Base-by-base conservation (phyloP, 495 filamentous ascomycete genomes). In the Aspergillus leporis region DNA sequence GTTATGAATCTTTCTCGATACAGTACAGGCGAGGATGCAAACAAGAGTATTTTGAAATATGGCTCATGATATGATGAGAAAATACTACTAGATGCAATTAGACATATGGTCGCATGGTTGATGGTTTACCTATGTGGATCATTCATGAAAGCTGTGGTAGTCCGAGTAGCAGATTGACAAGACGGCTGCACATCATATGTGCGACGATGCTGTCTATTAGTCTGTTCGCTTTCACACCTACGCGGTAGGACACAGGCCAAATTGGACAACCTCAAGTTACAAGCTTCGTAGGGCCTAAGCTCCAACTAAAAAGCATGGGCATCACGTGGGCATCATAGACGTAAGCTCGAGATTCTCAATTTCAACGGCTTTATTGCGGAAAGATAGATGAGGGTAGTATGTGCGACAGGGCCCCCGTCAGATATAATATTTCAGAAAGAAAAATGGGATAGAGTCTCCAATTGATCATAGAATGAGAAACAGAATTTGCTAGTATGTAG, bases 81-180 rank as follows among this genome's bases (percentile, higher is more conserved):
- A 47, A 23, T 47, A 47, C 43, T 47, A 43, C 40, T 47, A 47
- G 43, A 47, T 47, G 43, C 43, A 47, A 47, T 47, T 47, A 47
- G 43, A 47, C 43, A 36, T 36, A 41, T 14, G 43, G 12, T 23
- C 23, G 43, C 43, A 47, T 23, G 43, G 10, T 23, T n/a, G 13
- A 23, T 23, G 23, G 5, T 1, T 47, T 47, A 5, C 10, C 21
- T 23, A 7, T 10, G 19, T n/a, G 43, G 13, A 23, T 47, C 13
- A 7, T 5, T 22, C 19, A 22, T 5, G 38, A 18, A 41, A n/a
- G 13, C 10, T 41, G 2, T 2, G 7, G 18, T 14, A 47, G 43
- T 12, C 12, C 19, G 43, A 47, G 18, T 22, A 16, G 43, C 9
- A 22, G 43, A 8, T 47, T 16, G 5, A n/a, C n/a, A n/a, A 41